Evolutionary conservation across 257 asterid genomes (phyloP), one percentile per base, ranked within the genome.

Genomic region (Solanum corneliomulleri): DNA sequence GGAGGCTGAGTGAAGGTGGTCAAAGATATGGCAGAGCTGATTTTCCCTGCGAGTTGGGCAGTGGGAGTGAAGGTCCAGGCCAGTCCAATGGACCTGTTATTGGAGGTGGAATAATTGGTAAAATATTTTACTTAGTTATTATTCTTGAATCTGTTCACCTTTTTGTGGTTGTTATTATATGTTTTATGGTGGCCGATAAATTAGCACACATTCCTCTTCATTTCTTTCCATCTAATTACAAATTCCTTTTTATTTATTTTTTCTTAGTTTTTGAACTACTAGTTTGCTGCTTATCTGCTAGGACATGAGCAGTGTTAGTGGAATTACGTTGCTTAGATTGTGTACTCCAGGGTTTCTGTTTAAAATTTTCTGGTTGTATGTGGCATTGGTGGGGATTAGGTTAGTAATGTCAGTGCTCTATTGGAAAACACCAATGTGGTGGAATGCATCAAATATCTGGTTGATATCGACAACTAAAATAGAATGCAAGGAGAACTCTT

Each of bases 1-100:
- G 99, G 88, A 89, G 89, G 84, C 86, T 92, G 88, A 93, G 95
- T 89, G 93, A 92, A 88, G 99, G 99, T 75, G 99, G 99, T 88
- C 91, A 86, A 88, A 91, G 87, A 89, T 96, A 96, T 90, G 98
- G 99, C 86, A 93, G 93, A 44, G 96, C 98, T 75, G 96, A 93
- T 89, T 98, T 96, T 89, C 99, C 99, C 86, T 96, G 99, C 87
- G 99, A 96, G 88, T 89, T 96, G 88, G 99, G 99, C 88, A 96
- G 99, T 88, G 99, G 99, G 86, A 93, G 96, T 27, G 91, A 89
- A 87, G 95, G 94, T 87, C 94, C 94, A 87, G 91, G 92, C 91
- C 91, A 89, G 45, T 93, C 98, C 74, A 92, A 92, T 86, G 98
- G 94, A 87, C 94, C 88, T 89, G 92, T 94, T 85, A 91, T 96